Conservation (phyloP, 495 filamentous ascomycete genomes). For the Penicillium lagena region DNA sequence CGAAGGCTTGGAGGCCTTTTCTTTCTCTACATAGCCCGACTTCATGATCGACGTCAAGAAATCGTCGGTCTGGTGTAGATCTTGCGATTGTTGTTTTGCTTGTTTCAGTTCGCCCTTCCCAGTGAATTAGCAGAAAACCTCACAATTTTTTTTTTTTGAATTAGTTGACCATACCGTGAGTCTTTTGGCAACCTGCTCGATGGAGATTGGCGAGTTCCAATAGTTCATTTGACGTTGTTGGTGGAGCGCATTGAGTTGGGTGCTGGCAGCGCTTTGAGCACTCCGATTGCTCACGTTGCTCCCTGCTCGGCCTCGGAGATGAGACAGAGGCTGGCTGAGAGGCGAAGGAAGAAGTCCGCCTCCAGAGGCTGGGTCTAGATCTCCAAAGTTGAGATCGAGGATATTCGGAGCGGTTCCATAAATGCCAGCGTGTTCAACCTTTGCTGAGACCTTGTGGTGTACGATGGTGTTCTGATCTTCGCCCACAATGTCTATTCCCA, state of each 20-base stretch:
- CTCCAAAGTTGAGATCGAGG: constrained; percentile 83
- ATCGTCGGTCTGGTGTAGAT: constrained; percentile 72
- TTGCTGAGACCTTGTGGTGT: constrained; percentile 94
- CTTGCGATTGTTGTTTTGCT: constrained; percentile 79
- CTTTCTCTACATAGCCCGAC: constrained; percentile 60
- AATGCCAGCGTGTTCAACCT: constrained; percentile 89
- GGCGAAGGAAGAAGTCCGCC: constrained; percentile 60
- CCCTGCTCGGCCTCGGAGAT: constrained; percentile 63
- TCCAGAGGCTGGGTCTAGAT: constrained; percentile 67
- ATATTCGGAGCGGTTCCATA: constrained; percentile 60
- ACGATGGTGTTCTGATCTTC: constrained; percentile 98
- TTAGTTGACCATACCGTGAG: constrained; percentile 65
- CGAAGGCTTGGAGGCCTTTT: constrained; percentile 35
- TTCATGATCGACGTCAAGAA: constrained; percentile 71
- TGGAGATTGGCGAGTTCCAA: constrained; percentile 82
- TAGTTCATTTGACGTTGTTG: constrained; percentile 69
- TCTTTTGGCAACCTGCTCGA: constrained; percentile 91
- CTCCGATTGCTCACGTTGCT: constrained; percentile 61
- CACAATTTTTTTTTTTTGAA: too few species aligned
- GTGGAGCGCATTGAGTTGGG: constrained; percentile 50
- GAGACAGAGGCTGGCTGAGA: constrained; percentile 47
- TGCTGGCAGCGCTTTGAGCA: constrained; percentile 47
- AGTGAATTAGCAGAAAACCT: constrained; percentile 8
- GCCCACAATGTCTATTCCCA: constrained; percentile 96
- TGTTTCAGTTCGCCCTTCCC: constrained; percentile 76